Evolutionary conservation across 352 stramenopile genomes (phyloP), one percentile per base, ranked within the genome.

Genomic region (Phytopythium helicoides): DNA sequence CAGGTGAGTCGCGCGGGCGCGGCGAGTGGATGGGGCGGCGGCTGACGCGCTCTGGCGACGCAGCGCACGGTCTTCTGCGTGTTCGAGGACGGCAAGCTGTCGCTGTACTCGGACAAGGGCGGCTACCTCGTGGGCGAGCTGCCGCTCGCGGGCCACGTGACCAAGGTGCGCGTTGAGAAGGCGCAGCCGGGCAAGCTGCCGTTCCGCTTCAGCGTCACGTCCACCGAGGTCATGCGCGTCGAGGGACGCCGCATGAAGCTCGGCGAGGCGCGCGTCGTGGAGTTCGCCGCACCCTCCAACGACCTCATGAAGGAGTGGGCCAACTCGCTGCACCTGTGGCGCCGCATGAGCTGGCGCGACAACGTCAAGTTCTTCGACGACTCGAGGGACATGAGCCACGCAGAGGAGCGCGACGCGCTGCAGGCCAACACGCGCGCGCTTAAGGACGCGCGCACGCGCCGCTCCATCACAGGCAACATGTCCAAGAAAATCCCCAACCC

Each of bases 231-330:
- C 22, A 52, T 89, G 42, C 79, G 79, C 25, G 72, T 92, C 41
- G 81, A 92, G 73, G 81, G 79, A 38, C 81, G 81, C 22, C 73
- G 73, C 28, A 92, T 92, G 75, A 87, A 88, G 58, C 67, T 92
- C 23, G 75, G 75, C 21, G 79, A 92, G 49, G 62, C 77, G 12
- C 64, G 66, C 16, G 51, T 76, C 48, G 76, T 81, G 2, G 81
- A 92, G 51, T 89, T 92, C 40, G 78, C 79, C 10, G 81, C 81
- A 21, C 76, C 81, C 0, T 85, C 60, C 6, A 77, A 85, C 38
- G 79, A 87, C 58, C 63, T 92, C 6, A 92, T 92, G 81, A 92
- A 90, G 64, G 81, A 92, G 60, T 92, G 81, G 81, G 81, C 81
- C 52, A 92, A 92, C 60, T 71, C 81, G 40, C 60, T 92, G 58